Conservation (phyloP, 129 eudicot genomes). For the Arctium minus region DNA sequence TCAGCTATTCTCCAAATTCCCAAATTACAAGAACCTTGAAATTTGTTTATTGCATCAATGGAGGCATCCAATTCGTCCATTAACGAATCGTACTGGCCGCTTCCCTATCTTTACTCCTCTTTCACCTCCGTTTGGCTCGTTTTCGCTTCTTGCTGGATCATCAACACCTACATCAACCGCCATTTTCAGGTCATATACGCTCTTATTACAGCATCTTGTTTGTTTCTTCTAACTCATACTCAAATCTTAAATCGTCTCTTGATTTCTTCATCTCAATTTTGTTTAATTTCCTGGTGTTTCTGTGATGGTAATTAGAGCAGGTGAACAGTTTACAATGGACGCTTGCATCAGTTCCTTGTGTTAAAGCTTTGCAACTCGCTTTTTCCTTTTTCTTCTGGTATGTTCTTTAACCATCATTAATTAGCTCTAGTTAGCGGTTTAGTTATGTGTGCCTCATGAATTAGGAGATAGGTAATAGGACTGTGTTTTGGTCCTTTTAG, state of each 20-base stretch:
- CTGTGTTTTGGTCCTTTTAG: not conserved
- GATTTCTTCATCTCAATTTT: not conserved
- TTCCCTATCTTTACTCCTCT: constrained; percentile 62
- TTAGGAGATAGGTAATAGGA: not conserved
- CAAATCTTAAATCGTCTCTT: too few species aligned
- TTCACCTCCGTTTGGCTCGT: constrained; percentile 68
- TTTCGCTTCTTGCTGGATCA: constrained; percentile 67
- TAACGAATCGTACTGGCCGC: constrained; percentile 64
- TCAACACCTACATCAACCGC: constrained; percentile 68
- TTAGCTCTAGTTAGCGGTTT: not conserved
- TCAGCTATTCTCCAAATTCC: constrained; percentile 4
- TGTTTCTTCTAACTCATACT: too few species aligned
- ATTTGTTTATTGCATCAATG: constrained; percentile 19
- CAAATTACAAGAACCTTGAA: not conserved
- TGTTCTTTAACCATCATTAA: not conserved
- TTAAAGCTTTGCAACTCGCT: constrained; percentile 72
- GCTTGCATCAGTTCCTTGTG: constrained; percentile 78
- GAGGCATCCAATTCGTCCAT: constrained; percentile 34
- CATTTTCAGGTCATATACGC: constrained; percentile 64
- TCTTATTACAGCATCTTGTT: not conserved
- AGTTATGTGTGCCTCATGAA: not conserved
- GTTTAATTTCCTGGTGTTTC: constrained; percentile 8
- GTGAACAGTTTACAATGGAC: constrained; percentile 87
- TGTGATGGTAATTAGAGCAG: constrained; percentile 61
- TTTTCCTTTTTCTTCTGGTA: constrained; percentile 91